Evolutionary conservation across 768 basidiomycete species (phyloP).

Genomic region (Amanita rubescens): DNA sequence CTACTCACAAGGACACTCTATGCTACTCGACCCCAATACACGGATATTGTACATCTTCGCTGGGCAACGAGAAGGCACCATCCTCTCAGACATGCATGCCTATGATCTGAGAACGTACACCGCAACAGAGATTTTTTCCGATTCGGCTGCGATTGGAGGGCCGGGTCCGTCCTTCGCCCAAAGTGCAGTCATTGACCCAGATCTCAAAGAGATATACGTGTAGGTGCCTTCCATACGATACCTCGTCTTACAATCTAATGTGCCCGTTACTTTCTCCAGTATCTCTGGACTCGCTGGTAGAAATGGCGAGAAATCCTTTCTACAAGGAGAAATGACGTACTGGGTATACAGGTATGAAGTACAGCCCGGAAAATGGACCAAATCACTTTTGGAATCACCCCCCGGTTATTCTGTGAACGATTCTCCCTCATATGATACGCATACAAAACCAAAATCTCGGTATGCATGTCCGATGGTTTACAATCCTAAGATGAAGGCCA

Average conservation of each 20-base stretch:
- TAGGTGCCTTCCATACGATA: conserved; percentile 26
- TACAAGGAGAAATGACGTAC: conserved; percentile 43
- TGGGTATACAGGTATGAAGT: conserved; percentile 64
- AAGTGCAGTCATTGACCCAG: conserved; percentile 60
- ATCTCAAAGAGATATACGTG: conserved; percentile 66
- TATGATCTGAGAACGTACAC: conserved; percentile 56
- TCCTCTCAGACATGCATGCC: conserved; percentile 70
- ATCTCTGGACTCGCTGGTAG: conserved; percentile 55
- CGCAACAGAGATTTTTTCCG: conserved; percentile 53
- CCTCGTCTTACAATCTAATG: not conserved
- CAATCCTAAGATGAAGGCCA: conserved; percentile 43
- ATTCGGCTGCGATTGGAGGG: conserved; percentile 55
- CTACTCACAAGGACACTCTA: conserved; percentile 55
- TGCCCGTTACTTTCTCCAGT: conserved; percentile 24
- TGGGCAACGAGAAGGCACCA: conserved; percentile 60
- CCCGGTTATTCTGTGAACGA: not conserved
- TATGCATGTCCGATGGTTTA: conserved; percentile 81
- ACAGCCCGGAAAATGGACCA: conserved; percentile 58
- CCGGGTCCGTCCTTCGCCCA: conserved; percentile 71
- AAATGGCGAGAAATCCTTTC: conserved; percentile 30
- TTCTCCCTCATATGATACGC: conserved; percentile 2
- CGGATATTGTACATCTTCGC: conserved; percentile 66
- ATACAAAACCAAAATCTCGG: conserved; percentile 47
- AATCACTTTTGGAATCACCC: conserved; percentile 36
- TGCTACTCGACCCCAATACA: conserved; percentile 61